Evolutionary conservation across 2,329 filamentous ascomycete species (phyloP).

Genomic region (Fusarium floridanum): DNA sequence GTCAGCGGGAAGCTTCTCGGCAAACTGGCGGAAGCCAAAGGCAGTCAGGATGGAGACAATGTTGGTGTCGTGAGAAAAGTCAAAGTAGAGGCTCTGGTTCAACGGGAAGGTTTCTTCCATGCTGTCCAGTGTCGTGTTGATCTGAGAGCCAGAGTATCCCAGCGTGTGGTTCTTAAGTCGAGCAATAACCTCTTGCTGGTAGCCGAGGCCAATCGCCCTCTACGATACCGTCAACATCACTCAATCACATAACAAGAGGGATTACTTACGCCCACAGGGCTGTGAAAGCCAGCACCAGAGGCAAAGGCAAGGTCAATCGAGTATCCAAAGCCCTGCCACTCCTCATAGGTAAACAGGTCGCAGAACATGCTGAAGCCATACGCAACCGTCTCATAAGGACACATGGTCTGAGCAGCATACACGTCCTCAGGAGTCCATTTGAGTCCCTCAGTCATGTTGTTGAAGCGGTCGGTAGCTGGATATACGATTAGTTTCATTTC

Average conservation of each 20-base stretch:
- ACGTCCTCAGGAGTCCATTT: constrained; percentile 75
- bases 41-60: constrained; percentile 78
- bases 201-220: constrained; percentile 79
- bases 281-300: constrained; percentile 72
- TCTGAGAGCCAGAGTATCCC: constrained; percentile 69
- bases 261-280: constrained; percentile 68
- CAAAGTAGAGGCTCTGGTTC: constrained; percentile 80
- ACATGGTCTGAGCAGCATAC: constrained; percentile 78
- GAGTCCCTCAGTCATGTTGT: constrained; percentile 65
- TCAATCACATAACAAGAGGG: not conserved
- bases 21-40: constrained; percentile 79
- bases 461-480: constrained; percentile 70
- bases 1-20: constrained; percentile 67
- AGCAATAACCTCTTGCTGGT: constrained; percentile 79
- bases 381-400: constrained; percentile 83
- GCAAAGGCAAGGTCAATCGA: constrained; percentile 75
- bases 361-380: constrained; percentile 83
- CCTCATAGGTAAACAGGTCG: constrained; percentile 78
- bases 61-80: constrained; percentile 84
- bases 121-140: constrained; percentile 78
- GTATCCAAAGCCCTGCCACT: constrained; percentile 81
- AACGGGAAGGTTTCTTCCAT: constrained; percentile 78
- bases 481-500: constrained; percentile 3
- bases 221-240: constrained; percentile 36
- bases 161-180: constrained; percentile 76